Base-by-base conservation (phyloP, 345 rosid genomes). In the Populus nigra region DNA sequence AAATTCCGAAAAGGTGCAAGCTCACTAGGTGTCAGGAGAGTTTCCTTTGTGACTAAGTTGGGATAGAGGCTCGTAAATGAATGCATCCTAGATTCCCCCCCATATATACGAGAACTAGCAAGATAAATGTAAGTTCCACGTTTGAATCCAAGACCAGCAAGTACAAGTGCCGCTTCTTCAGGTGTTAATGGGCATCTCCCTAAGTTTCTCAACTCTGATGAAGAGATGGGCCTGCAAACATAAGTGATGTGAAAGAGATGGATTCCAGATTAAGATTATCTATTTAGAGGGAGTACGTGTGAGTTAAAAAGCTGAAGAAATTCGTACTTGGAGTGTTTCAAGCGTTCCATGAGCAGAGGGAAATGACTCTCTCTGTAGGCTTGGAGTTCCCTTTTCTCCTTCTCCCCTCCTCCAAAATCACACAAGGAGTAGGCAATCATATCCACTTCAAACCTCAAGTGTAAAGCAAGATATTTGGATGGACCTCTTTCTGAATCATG, bases 171-270 rank as follows among this genome's bases (percentile, higher is more conserved):
- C 33, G 93, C 99, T 85, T 95, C 99, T 84, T 95, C 99, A 18
- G 98, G 99, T 76, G 99, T 95, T 81, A 92, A 76, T n/a, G 96
- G 99, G 74, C 99, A 95, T 82, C 89, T 95, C 5, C 99, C 98
- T 2, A 79, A 76, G 84, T 83, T 90, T 79, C 99, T 91, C 85
- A 93, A 63, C 81, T 90, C 89, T 71, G 73, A 74, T 17, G 92
- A 74, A 82, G 91, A 86, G 36, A 91, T 74, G 12, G 85, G 81
- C 81, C 99, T 91, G 82, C 68, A 67, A 68, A 73, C 47, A 79
- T 49, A 39, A 71, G 57, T 69, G 65, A 29, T 17, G 63, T 18
- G 7, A 45, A 72, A 15, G 70, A 74, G 13, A 72, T n/a, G 12
- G 35, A 45, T 35, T 39, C 45, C 68, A 59, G 27, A 43, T 53